Evolutionary conservation across 345 rosid species (phyloP).

Genomic region (Corchorus olitorius): DNA sequence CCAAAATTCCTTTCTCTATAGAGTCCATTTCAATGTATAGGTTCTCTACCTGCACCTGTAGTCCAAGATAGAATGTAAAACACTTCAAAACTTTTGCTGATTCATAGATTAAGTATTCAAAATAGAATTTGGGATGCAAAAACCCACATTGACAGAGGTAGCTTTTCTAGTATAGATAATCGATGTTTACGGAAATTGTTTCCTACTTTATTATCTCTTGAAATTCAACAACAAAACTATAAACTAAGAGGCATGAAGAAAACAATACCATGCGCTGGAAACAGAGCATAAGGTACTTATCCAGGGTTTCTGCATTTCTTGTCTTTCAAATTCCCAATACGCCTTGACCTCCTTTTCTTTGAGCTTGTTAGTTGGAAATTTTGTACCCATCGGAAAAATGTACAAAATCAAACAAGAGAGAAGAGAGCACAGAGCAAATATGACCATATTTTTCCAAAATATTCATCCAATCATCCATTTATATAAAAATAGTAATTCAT

Average conservation of each 20-base stretch:
- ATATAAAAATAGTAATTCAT: too few species aligned
- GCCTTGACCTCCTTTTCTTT: slow-evolving; percentile 59
- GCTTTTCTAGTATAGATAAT: background rate
- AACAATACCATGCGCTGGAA: slow-evolving; percentile 60
- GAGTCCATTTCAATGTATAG: slow-evolving; percentile 47
- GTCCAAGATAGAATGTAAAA: slow-evolving; percentile 18
- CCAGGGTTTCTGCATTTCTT: slow-evolving; percentile 51
- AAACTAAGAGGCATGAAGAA: slow-evolving; percentile 10
- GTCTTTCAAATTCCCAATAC: slow-evolving; percentile 63
- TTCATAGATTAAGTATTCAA: background rate
- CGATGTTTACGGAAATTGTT: background rate
- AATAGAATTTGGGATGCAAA: background rate
- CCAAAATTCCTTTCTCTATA: slow-evolving; percentile 71
- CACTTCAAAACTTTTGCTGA: background rate
- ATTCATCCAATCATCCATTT: background rate
- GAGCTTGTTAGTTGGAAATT: slow-evolving; percentile 54
- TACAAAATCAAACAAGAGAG: background rate
- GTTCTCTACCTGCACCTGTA: slow-evolving; percentile 76
- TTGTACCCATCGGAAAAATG: slow-evolving; percentile 62
- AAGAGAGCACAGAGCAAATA: background rate
- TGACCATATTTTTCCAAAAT: background rate
- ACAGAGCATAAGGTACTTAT: slow-evolving; percentile 59
- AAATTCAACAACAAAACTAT: background rate
- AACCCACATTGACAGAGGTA: background rate
- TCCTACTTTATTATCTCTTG: background rate